Base-by-base conservation (phyloP, 345 rosid species). In the Pistacia integerrima region DNA sequence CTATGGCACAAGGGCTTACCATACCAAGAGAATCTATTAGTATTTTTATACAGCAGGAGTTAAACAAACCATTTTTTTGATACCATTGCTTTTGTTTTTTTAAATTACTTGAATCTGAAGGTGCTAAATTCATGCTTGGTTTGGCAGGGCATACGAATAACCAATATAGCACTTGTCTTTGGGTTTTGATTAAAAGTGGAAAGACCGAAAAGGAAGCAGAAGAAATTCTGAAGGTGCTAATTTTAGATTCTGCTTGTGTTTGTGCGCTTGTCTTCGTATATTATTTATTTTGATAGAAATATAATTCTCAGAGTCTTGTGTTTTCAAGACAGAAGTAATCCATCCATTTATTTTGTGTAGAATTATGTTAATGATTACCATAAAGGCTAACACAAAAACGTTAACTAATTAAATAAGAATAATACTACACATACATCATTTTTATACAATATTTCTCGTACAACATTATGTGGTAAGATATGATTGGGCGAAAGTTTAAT, bases 131-230 rank as follows among this genome's bases (percentile, higher is more conserved):
- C 25, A 13, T 58, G 75, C 14, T 74, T 56, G 17, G n/a, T 74
- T 68, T 79, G 75, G 73, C 90, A 95, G 97, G 99, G 78, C 97
- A 91, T 87, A 58, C 67, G 33, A 81, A 67, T 64, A 90, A 95
- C 79, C 96, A 82, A 78, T 82, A 88, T 72, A 78, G 80, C 68
- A 87, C 96, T 80, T 95, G 98, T 83, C 76, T 91, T 64, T 92
- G 97, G 96, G 84, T 80, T 87, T 84, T 91, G 73, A 80, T 95
- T 64, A 82, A 86, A 76, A 73, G 88, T 70, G 96, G 93, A 78
- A 93, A 80, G 83, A 87, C 85, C 74, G 80, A 81, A 74, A 84
- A 30, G 36, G 90, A 93, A 85, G 88, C 96, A 20, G 77, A 76
- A 61, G 87, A 88, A 78, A n/a, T 90, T 85, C 77, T 95, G 30